phyloP scores from a whole-genome alignment of 1,284 basidiomycete species.

The Ceratobasidium sp. region DNA sequence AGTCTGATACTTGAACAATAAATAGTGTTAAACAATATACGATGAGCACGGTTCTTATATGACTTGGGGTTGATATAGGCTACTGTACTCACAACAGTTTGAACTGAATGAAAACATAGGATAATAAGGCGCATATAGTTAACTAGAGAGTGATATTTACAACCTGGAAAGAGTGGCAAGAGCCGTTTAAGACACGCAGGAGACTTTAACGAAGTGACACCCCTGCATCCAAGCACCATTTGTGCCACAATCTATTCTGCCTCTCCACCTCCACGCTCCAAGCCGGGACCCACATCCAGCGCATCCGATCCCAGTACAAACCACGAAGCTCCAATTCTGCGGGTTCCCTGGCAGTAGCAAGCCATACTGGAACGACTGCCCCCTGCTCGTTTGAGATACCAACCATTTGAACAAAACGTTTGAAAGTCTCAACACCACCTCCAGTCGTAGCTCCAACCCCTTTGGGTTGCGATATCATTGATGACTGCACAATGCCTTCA shows the following conservation, averaged over 20 bases:
- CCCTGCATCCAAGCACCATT: slow-evolving; percentile 46
- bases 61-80: background rate
- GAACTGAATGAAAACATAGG: background rate
- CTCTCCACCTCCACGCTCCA: slow-evolving; percentile 44
- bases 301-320: slow-evolving; percentile 48
- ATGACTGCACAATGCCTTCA: slow-evolving; percentile 42
- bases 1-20: background rate
- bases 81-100: background rate
- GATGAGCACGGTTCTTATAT: no score
- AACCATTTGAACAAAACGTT: slow-evolving; percentile 29
- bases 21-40: no score
- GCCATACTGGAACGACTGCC: slow-evolving; percentile 46
- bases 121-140: slow-evolving; percentile 11
- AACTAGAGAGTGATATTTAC: background rate
- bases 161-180: background rate
- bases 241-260: slow-evolving; percentile 45
- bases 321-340: slow-evolving; percentile 38
- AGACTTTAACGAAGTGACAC: background rate
- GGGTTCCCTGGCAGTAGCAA: slow-evolving; percentile 41
- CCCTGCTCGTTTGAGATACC: slow-evolving; percentile 45
- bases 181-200: background rate
- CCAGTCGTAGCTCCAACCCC: slow-evolving; percentile 20
- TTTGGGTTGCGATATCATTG: slow-evolving; percentile 35
- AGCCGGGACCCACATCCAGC: slow-evolving; percentile 46
- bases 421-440: slow-evolving; percentile 32